Evolutionary conservation across 495 filamentous ascomycete species (phyloP), one percentile per base, ranked within the genome.

Genomic region (Trichocladium uniseriatum): DNA sequence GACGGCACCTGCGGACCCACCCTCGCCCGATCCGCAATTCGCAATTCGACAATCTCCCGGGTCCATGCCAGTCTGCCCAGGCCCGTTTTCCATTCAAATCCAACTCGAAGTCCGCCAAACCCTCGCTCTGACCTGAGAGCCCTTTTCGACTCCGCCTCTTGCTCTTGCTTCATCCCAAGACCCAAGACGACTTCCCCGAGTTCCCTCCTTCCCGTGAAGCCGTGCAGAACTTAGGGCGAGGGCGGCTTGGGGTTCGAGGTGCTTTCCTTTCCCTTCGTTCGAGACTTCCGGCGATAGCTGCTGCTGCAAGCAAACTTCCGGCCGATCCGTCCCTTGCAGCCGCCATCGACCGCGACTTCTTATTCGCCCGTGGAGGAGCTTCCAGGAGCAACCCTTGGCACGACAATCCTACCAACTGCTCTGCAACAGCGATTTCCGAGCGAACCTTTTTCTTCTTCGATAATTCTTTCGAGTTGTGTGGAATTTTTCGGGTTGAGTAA

Each of bases 331-430:
- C 15, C 39, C 29, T 13, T 42, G 13, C 18, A 11, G 47, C 47
- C 35, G 38, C 20, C 19, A n/a, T n/a, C n/a, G n/a, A 44, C 48
- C 29, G 41, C 48, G 41, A 13, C 48, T 34, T 51, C 48, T 39
- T 34, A 51, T 51, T 51, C 41, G 48, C 19, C 41, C 1, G 48
- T 15, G 1, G 0, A 20, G 21, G 31, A 43, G 48, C 40, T 43
- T 38, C 10, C 36, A 32, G 31, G 15, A 22, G 11, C 47, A 43
- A 16, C 32, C 2, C 38, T 19, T 14, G 45, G 46, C 38, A 42
- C 46, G 27, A 18, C 46, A 11, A 4, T 10, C 31, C 31, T 5
- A 32, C 7, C 31, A 3, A 32, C 6, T 13, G 16, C 28, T 22
- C 31, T 43, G n/a, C 10, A 32, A 3, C 13, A 14, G 31, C 31